Conservation (phyloP, 345 rosid species). For the Litchi chinensis region DNA sequence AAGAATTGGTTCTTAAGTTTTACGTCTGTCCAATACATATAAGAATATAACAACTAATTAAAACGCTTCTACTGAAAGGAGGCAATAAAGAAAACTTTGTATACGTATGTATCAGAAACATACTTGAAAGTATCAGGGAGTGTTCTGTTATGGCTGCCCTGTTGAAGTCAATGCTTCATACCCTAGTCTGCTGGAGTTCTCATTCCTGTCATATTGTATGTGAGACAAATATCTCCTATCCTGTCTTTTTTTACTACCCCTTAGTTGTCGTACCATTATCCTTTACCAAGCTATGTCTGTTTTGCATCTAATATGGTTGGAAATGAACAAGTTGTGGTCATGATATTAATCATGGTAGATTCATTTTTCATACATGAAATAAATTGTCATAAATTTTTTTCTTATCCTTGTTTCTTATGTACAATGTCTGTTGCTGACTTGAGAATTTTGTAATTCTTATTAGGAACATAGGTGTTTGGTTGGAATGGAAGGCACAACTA, state of each 20-base stretch:
- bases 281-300: neutral
- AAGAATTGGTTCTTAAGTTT: neutral
- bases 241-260: neutral
- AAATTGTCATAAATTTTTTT: neutral
- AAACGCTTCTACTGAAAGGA: neutral
- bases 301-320: neutral
- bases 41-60: neutral
- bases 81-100: neutral
- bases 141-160: neutral
- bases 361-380: neutral
- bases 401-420: neutral
- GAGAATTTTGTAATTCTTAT: conserved; percentile 30
- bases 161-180: neutral
- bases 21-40: neutral
- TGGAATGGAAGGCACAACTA: conserved; percentile 41
- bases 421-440: conserved; percentile 27
- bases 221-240: neutral
- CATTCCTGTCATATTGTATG: neutral
- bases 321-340: neutral
- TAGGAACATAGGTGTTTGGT: conserved; percentile 51
- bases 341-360: neutral
- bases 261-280: neutral
- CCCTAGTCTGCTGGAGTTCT: neutral
- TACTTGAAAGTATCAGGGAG: neutral
- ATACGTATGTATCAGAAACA: neutral